A percentile compares a stretch with the other conserved stretches of the same genome.
Conservation (phyloP, 2,329 filamentous ascomycete genomes). For the Ceratocystis alfenasii region DNA sequence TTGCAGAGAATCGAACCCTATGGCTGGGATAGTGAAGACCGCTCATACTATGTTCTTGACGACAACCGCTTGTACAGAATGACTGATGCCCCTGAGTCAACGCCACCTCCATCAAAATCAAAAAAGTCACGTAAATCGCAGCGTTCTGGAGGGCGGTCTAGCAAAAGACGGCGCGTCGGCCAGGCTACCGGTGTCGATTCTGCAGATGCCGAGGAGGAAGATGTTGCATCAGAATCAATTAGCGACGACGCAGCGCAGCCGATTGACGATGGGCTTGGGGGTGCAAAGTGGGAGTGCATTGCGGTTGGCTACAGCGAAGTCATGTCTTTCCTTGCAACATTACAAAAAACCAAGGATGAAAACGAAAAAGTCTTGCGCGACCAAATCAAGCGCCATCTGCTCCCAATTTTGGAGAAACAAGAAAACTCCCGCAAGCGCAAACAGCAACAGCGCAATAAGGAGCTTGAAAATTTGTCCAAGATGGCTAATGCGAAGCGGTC, state of each 20-base stretch:
- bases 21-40: slow-evolving; percentile 80
- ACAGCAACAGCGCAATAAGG: slow-evolving; percentile 57
- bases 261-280: slow-evolving; percentile 55
- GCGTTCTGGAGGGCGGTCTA: slow-evolving; percentile 47
- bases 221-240: slow-evolving; percentile 26
- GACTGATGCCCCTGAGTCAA: slow-evolving; percentile 57
- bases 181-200: slow-evolving; percentile 15
- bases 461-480: slow-evolving; percentile 69
- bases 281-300: slow-evolving; percentile 81
- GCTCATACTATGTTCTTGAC: slow-evolving; percentile 80
- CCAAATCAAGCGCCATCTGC: slow-evolving; percentile 61
- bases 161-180: slow-evolving; percentile 48
- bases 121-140: slow-evolving; percentile 41
- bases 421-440: slow-evolving; percentile 62
- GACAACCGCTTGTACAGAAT: slow-evolving; percentile 86
- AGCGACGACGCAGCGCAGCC: background rate
- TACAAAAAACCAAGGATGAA: slow-evolving; percentile 65
- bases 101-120: slow-evolving; percentile 54
- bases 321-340: slow-evolving; percentile 53
- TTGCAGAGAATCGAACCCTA: slow-evolving; percentile 61
- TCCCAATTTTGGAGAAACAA: slow-evolving; percentile 74
- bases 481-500: slow-evolving; percentile 91
- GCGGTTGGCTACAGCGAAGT: slow-evolving; percentile 74
- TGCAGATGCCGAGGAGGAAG: slow-evolving; percentile 27
- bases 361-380: slow-evolving; percentile 72